phyloP scores from a whole-genome alignment of 2,329 filamentous ascomycete genomes.

The Seiridium cupressi region DNA sequence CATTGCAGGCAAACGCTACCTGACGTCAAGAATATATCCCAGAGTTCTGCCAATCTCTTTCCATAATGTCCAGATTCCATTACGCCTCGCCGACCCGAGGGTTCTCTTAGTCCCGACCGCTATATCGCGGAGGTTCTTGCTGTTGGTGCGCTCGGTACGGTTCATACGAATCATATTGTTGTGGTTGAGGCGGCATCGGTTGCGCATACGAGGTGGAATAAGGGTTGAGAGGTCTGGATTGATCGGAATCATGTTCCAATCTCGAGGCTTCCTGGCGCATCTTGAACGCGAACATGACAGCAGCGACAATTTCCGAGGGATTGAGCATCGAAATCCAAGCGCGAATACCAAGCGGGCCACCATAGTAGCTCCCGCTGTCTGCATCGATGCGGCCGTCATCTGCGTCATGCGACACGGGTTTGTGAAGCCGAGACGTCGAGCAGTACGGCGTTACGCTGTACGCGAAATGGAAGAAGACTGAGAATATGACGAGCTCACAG shows the following conservation, averaged over 20 bases:
- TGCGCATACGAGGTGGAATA: not conserved
- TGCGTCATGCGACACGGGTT: not conserved
- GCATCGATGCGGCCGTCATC: not conserved
- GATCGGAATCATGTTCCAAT: not conserved
- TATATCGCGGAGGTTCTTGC: too few relatives aligned
- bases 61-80: too few relatives aligned
- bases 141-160: too few relatives aligned
- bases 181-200: too few relatives aligned
- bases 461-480: slow-evolving; percentile 22
- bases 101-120: too few relatives aligned
- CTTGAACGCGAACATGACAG: slow-evolving; percentile 1
- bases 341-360: slow-evolving; percentile 6
- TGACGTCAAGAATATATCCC: too few relatives aligned
- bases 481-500: slow-evolving; percentile 18
- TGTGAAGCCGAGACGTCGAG: not conserved
- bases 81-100: too few relatives aligned
- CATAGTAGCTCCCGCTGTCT: slow-evolving; percentile 1
- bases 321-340: slow-evolving; percentile 7
- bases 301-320: slow-evolving; percentile 8
- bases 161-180: too few relatives aligned
- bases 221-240: not conserved
- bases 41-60: too few relatives aligned
- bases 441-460: slow-evolving; percentile 19
- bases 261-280: not conserved
- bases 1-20: too few relatives aligned